Evolutionary conservation across 345 rosid species (phyloP).

Genomic region (Aethionema arabicum): DNA sequence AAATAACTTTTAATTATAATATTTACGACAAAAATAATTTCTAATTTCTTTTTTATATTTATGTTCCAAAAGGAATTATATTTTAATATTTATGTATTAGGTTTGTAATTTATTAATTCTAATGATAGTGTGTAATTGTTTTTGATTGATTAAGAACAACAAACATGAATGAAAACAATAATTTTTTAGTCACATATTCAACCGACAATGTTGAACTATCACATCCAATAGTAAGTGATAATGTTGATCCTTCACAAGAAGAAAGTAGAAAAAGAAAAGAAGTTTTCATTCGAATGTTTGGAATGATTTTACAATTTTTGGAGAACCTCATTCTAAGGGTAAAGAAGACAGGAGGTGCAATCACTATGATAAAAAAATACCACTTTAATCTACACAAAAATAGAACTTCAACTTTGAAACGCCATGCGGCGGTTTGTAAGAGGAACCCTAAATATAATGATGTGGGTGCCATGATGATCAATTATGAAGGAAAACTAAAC

Average conservation of each 20-base stretch:
- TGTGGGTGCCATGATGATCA: not conserved
- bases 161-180: conserved; percentile 45
- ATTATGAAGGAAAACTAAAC: not conserved
- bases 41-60: too few species aligned
- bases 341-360: too few species aligned
- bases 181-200: not conserved
- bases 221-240: not conserved
- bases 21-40: too few species aligned
- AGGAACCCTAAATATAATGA: not conserved
- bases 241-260: not conserved
- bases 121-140: too few species aligned
- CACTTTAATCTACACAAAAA: not conserved
- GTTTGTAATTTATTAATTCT: too few species aligned
- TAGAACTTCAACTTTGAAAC: not conserved
- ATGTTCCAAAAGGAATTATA: too few species aligned
- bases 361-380: not conserved
- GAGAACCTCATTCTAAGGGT: not conserved
- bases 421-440: not conserved
- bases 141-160: too few species aligned
- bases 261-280: not conserved
- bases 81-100: too few species aligned
- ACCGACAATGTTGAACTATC: not conserved
- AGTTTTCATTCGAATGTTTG: not conserved
- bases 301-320: not conserved
- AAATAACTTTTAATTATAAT: too few species aligned